Evolutionary conservation across 2,329 filamentous ascomycete species (phyloP), one percentile per base, ranked within the genome.

Genomic region (Fusarium sacchari): DNA sequence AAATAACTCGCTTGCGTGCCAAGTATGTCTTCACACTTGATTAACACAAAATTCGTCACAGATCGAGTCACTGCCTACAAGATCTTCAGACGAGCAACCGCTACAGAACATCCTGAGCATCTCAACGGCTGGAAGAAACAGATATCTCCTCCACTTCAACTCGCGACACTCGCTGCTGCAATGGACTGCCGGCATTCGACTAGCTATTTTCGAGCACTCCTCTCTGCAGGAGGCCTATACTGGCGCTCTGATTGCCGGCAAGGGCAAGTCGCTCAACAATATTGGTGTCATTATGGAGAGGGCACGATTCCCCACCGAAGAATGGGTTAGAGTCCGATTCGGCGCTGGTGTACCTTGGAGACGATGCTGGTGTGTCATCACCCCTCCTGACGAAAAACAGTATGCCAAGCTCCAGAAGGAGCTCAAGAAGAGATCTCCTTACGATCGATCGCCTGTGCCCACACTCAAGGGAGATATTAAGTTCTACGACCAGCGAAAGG

Each of bases 201-300:
- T 99, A 28, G 90, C 96, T 77, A 97, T 98, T 89, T 98, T 92
- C 81, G 96, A 99, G 84, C 93, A 98, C 79, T 91, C 95, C 3
- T 94, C 94, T 0, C 86, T 99, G 39, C 96, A 98, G 80, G 96
- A 99, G 83, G 95, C 96, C 2, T 99, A 99, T 81, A 99, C 96
- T 0, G 96, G 96, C 12, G 96, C 96, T 26, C 86, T 99, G 49
- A 96, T 99, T 79, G 96, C 96, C 17, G 96, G 95, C 61, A 98
- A 98, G 84, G 96, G 95, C 65, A 97, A 95, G 81, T 83, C 84
- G 3, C 83, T 99, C 60, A 98, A 98, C 85, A 96, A 95, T 80
- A 98, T 98, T 80, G 93, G 92, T 76, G 84, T 91, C 32, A 96
- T 99, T 74, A 93, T 98, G 88, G 94, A 97, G 76, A 90, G 94